Conservation (phyloP, 140 eudicot genomes). For the Cichorium intybus region DNA sequence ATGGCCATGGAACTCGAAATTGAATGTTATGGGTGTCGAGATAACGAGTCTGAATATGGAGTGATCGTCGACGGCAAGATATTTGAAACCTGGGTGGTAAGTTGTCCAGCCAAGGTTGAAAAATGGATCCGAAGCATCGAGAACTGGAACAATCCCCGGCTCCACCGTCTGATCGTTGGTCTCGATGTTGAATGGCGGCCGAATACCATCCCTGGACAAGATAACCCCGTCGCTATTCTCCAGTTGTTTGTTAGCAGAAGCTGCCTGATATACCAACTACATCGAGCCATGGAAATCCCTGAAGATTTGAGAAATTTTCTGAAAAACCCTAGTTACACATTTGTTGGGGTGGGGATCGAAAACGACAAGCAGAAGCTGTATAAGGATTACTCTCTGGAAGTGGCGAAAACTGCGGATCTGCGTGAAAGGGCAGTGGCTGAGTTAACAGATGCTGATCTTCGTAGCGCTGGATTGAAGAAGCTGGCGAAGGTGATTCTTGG, state of each 20-base stretch:
- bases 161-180: slow-evolving; percentile 39
- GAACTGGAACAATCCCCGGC: slow-evolving; percentile 16
- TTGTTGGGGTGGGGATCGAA: slow-evolving; percentile 41
- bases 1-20: too few relatives aligned
- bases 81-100: slow-evolving; percentile 33
- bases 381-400: slow-evolving; percentile 19
- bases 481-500: slow-evolving; percentile 30
- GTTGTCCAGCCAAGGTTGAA: background rate
- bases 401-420: slow-evolving; percentile 23
- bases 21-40: too few relatives aligned
- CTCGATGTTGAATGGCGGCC: slow-evolving; percentile 23
- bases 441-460: background rate
- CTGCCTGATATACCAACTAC: slow-evolving; percentile 13
- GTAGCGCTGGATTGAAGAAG: slow-evolving; percentile 28
- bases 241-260: background rate
- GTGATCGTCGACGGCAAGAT: slow-evolving; percentile 10
- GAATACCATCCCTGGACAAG: background rate
- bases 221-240: background rate
- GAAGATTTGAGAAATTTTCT: background rate
- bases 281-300: background rate
- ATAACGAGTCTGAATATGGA: slow-evolving; percentile 16
- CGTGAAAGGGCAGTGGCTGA: slow-evolving; percentile 1
- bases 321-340: background rate
- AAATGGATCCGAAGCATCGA: slow-evolving; percentile 25
- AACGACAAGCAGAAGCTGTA: slow-evolving; percentile 26